Percentiles rank a stretch among this genome's conserved stretches.
Conservation (phyloP, 2,329 filamentous ascomycete genomes). For the Cercospora nicotianae region DNA sequence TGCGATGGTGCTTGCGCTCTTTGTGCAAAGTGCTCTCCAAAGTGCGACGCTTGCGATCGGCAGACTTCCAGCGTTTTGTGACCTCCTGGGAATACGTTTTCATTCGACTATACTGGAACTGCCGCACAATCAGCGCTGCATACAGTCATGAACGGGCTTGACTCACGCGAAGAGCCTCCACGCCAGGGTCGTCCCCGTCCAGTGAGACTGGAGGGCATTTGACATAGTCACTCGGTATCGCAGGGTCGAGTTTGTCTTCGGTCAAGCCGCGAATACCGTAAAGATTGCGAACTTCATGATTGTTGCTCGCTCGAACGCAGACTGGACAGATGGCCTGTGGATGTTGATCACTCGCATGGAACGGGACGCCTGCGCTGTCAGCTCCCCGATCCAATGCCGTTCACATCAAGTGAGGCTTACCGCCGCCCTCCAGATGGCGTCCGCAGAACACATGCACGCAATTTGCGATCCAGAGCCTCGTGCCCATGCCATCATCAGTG, state of each 20-base stretch:
- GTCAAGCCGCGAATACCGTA: conserved; percentile 49
- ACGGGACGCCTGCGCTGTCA: conserved; percentile 45
- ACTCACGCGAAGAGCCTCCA: conserved; percentile 47
- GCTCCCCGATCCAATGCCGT: not conserved
- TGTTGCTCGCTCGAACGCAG: conserved; percentile 41
- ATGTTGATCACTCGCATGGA: conserved; percentile 44
- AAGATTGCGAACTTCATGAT: conserved; percentile 41
- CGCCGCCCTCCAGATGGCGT: conserved; percentile 51
- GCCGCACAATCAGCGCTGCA: not conserved
- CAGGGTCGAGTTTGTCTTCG: conserved; percentile 44
- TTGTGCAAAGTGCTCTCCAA: conserved; percentile 30
- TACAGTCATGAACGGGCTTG: not conserved
- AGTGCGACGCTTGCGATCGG: conserved; percentile 24
- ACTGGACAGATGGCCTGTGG: conserved; percentile 49
- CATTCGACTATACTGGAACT: conserved; percentile 52
- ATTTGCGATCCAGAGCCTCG: conserved; percentile 49
- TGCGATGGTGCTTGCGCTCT: conserved; percentile 32
- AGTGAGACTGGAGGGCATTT: conserved; percentile 48
- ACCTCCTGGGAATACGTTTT: conserved; percentile 37
- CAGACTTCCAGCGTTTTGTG: conserved; percentile 28
- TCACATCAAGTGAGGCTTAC: conserved; percentile 36
- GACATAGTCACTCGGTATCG: conserved; percentile 48
- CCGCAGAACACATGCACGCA: conserved; percentile 53
- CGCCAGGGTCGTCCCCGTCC: conserved; percentile 36
- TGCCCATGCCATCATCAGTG: conserved; percentile 42